phyloP scores from a whole-genome alignment of 2,329 filamentous ascomycete genomes.

The Aspergillus melleus region DNA sequence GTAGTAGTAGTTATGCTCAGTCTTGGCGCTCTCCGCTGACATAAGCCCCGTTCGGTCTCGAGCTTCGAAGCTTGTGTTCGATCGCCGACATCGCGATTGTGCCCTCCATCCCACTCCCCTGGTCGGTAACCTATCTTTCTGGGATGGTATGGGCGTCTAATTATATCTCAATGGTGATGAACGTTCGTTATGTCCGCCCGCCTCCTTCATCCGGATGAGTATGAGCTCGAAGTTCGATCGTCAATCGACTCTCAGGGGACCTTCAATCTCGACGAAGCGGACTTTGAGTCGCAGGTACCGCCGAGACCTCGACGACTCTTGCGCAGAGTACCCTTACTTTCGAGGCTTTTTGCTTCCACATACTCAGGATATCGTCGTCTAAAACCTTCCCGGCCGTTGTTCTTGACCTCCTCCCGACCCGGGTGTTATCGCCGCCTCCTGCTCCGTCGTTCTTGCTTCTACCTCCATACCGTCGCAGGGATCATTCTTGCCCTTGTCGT shows the following conservation, averaged over 20 bases:
- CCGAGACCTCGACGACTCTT: constrained; percentile 26
- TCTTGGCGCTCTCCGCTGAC: neutral
- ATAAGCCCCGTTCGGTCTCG: neutral
- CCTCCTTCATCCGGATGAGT: constrained; percentile 43
- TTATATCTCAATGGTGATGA: constrained; percentile 12
- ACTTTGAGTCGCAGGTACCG: constrained; percentile 41
- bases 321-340: constrained; percentile 25
- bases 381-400: constrained; percentile 26
- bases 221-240: constrained; percentile 41
- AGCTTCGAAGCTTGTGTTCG: neutral
- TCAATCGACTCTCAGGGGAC: constrained; percentile 41
- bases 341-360: constrained; percentile 28
- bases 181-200: constrained; percentile 36
- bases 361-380: constrained; percentile 33
- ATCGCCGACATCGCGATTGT: neutral
- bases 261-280: constrained; percentile 44
- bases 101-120: no score
- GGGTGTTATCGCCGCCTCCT: constrained; percentile 29
- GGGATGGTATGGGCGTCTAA: constrained; percentile 13
- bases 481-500: constrained; percentile 26
- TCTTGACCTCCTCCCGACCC: constrained; percentile 23
- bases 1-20: no score
- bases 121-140: no score
- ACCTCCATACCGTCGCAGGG: constrained; percentile 26
- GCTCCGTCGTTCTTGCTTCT: constrained; percentile 33